Evolutionary conservation across 345 rosid species (phyloP), one percentile per base, ranked within the genome.

Genomic region (Cardamine occulta): DNA sequence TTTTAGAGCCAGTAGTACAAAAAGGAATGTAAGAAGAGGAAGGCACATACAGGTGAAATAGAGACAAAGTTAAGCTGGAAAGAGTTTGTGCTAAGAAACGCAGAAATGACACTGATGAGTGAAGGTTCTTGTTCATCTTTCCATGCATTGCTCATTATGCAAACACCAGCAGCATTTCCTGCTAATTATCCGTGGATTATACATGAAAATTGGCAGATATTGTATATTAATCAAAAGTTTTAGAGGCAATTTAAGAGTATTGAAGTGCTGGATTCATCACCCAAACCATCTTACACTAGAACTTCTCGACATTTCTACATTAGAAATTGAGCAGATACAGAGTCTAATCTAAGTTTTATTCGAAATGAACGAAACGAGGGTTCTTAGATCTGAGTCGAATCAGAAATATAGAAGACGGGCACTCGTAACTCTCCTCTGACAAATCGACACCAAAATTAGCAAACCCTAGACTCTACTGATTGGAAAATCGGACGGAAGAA

Each of bases 31-130:
- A 28, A 42, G 31, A 15, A 59, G 15, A 65, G 40, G 23, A 40
- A 58, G 15, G 63, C n/a, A 59, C 49, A 52, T 87, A 89, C 98
- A n/a, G 97, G 97, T 24, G 89, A 72, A n/a, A 94, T 82, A 0
- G 90, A 90, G 69, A 91, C 95, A 28, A 89, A 79, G 82, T 88
- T 94, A 26, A 91, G 95, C 6, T 96, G 91, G 77, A 90, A 94
- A 58, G 87, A 88, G 73, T 94, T 94, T 11, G 84, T 83, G 70
- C 52, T 40, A 45, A 91, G 92, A 78, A 88, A 94, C 28, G 93
- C 66, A 44, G 95, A 84, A 69, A 90, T 80, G 80, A 94, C 91
- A 73, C 42, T 80, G 85, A 91, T 87, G 66, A 91, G 84, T 6
- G 91, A 82, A 3, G 85, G 81, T 11, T 83, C 81, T 44, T 90